Conservation (phyloP, 2,329 filamentous ascomycete genomes). For the Aspergillus pseudoviridinutans region DNA sequence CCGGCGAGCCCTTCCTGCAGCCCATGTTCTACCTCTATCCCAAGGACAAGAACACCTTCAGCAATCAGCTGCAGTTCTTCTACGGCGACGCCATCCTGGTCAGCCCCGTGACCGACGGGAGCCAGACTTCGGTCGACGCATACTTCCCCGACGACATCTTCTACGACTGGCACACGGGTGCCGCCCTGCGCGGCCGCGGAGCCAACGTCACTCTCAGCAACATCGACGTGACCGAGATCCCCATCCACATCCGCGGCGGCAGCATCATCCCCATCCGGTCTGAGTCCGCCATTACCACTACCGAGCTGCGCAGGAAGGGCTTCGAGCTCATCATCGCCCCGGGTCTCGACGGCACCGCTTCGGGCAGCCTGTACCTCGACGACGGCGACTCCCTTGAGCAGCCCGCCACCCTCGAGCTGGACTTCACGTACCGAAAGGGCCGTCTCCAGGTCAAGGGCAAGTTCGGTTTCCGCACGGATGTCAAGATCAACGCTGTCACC, state of each 20-base stretch:
- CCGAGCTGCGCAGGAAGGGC: slow-evolving; percentile 55
- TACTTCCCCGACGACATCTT: slow-evolving; percentile 58
- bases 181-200: slow-evolving; percentile 45
- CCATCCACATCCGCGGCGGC: slow-evolving; percentile 61
- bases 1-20: slow-evolving; percentile 63
- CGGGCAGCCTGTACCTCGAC: slow-evolving; percentile 69
- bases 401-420: slow-evolving; percentile 50
- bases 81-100: slow-evolving; percentile 56
- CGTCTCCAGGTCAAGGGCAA: slow-evolving; percentile 29
- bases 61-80: slow-evolving; percentile 56
- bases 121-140: slow-evolving; percentile 49
- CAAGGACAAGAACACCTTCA: slow-evolving; percentile 49
- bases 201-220: slow-evolving; percentile 41
- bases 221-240: slow-evolving; percentile 52
- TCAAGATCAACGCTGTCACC: slow-evolving; percentile 31
- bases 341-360: slow-evolving; percentile 57
- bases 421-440: slow-evolving; percentile 56
- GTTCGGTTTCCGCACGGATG: slow-evolving; percentile 24
- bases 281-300: slow-evolving; percentile 56
- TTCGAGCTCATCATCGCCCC: slow-evolving; percentile 71
- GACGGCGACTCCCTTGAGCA: slow-evolving; percentile 69
- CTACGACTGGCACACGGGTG: slow-evolving; percentile 58
- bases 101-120: slow-evolving; percentile 52
- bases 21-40: slow-evolving; percentile 72
- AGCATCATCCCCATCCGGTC: slow-evolving; percentile 56